Conservation (phyloP, 345 rosid genomes). For the Salix exigua region DNA sequence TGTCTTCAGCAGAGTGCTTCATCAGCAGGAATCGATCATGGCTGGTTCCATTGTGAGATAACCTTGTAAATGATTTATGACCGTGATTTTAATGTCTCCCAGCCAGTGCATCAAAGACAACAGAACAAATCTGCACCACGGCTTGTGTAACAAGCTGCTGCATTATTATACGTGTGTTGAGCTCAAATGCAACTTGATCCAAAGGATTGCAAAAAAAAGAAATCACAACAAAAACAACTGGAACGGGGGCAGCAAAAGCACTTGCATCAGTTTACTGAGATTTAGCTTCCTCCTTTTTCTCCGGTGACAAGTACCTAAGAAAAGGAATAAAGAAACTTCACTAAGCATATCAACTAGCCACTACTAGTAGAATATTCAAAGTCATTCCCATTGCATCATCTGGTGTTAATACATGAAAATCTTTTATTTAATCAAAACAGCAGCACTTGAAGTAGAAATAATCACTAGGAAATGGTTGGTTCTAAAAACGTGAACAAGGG, state of each 20-base stretch:
- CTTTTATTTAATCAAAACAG: not conserved
- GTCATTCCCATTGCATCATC: not conserved
- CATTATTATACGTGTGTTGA: not conserved
- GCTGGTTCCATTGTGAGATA: not conserved
- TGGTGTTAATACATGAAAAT: not conserved
- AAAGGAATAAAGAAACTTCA: not conserved
- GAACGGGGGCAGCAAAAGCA: not conserved
- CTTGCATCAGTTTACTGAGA: conserved; percentile 6
- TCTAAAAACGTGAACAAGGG: not conserved
- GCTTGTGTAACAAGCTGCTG: not conserved
- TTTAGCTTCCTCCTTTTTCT: conserved; percentile 16
- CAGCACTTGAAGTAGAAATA: not conserved
- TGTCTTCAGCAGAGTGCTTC: not conserved
- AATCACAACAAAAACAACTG: not conserved
- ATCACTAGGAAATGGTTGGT: not conserved
- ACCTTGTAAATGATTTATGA: not conserved
- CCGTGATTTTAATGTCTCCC: not conserved
- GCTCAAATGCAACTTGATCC: not conserved
- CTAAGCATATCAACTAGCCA: not conserved
- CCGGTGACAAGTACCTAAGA: conserved; percentile 23
- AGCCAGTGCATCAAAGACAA: not conserved
- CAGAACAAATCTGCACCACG: not conserved
- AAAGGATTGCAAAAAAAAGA: not conserved
- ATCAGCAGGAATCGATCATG: not conserved
- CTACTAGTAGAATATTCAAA: not conserved